Evolutionary conservation across 179 eudicot species (phyloP), one percentile per base, ranked within the genome.

Genomic region (Drosera spatulata): DNA sequence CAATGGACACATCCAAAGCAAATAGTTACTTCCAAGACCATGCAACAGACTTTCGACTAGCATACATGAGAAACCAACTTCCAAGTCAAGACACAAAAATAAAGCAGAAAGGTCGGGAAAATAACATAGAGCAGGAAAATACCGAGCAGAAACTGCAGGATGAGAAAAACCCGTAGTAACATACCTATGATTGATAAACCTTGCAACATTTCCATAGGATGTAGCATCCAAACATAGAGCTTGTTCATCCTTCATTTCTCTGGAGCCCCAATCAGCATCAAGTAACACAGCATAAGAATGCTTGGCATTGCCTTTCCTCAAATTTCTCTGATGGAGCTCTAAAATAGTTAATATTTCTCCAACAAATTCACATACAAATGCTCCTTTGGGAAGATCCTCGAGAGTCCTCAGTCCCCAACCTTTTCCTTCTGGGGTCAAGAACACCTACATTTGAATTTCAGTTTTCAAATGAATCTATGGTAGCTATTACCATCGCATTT

Each of bases 141-240:
- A 22, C 33, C 0, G 33, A 22, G 33, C 33, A 22, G 33, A 22
- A 22, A 22, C 33, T 22, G 33, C 33, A 22, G 33, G 33, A 22
- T 22, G 33, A 22, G 33, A 22, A 22, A 22, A 22, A 22, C 33
- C 33, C 33, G 1, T 22, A 13, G 12, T 49, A 61, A 63, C 14
- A 57, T 70, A 85, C 96, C 93, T 82, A 46, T 78, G 82, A 50
- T 78, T 78, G 38, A 78, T 66, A 66, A 78, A 74, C 77, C 82
- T 78, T 48, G 79, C 72, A 45, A 66, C 69, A 71, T 78, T 78
- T 40, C 82, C 82, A 38, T 71, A 74, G 60, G 52, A 60, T 43
- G 77, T 71, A 46, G 73, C 76, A 74, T 78, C 82, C 60, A 78
- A 66, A 61, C 79, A 74, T 44, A 78, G 77, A 44, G 73, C 60